phyloP scores from a whole-genome alignment of 768 basidiomycete genomes.

The Sutorius australiensis region DNA sequence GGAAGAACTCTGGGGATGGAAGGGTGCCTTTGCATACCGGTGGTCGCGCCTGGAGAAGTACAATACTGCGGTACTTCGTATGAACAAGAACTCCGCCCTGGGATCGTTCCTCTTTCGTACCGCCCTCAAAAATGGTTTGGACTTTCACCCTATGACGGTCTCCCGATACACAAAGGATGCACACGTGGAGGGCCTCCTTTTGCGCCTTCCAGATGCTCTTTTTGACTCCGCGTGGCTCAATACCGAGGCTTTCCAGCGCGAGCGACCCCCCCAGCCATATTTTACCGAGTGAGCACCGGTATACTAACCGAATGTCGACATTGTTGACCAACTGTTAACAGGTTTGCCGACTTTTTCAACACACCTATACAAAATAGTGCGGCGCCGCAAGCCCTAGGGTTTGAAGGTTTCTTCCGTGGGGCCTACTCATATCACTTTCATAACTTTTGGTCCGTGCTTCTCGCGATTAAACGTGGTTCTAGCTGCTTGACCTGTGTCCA shows the following conservation, averaged over 20 bases:
- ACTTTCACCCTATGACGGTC: slow-evolving; percentile 97
- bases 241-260: slow-evolving; percentile 86
- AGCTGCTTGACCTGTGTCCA: not conserved
- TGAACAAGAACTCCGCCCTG: slow-evolving; percentile 90
- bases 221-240: slow-evolving; percentile 98
- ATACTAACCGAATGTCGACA: not conserved
- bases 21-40: slow-evolving; percentile 93
- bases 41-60: slow-evolving; percentile 93
- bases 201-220: slow-evolving; percentile 89
- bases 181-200: slow-evolving; percentile 73
- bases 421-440: slow-evolving; percentile 97
- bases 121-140: slow-evolving; percentile 87
- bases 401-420: slow-evolving; percentile 94
- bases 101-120: slow-evolving; percentile 94
- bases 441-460: slow-evolving; percentile 70
- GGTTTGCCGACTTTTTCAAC: slow-evolving; percentile 87
- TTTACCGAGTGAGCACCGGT: slow-evolving; percentile 65
- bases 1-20: slow-evolving; percentile 98
- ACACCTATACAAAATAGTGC: slow-evolving; percentile 71
- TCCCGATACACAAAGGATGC: slow-evolving; percentile 89
- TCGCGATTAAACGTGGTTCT: not conserved
- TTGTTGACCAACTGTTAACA: slow-evolving; percentile 27
- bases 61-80: slow-evolving; percentile 92
- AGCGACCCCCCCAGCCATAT: slow-evolving; percentile 91
- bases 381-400: slow-evolving; percentile 82